Percentiles rank a stretch among this genome's conserved stretches.
These are phyloP conservation scores for Salvia hispanica DNA, from an alignment of 257 asterid species.

Conservation along the genomic window DNA sequence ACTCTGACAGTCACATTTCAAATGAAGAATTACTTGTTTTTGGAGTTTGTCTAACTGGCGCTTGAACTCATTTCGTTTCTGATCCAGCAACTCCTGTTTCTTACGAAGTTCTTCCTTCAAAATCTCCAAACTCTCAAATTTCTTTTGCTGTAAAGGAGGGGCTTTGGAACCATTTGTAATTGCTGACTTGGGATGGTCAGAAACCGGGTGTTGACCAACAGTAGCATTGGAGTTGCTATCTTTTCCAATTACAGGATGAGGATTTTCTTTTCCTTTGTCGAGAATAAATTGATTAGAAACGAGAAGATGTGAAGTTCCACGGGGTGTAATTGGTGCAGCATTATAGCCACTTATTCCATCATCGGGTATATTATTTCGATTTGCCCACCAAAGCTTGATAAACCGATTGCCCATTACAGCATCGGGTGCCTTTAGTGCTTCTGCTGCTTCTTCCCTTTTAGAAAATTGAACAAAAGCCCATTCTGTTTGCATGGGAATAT, in stretches of 20 bases:
- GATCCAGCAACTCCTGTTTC: conserved; percentile 97
- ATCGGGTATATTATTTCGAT: conserved; percentile 79
- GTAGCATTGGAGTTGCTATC: conserved; percentile 37
- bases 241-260: conserved; percentile 46
- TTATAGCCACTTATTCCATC: conserved; percentile 48
- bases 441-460: conserved; percentile 90
- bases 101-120: conserved; percentile 91
- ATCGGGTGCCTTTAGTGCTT: conserved; percentile 91
- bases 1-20: conserved; percentile 17
- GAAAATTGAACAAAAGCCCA: conserved; percentile 92
- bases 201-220: conserved; percentile 40
- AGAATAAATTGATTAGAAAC: conserved; percentile 42
- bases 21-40: conserved; percentile 67
- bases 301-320: conserved; percentile 35
- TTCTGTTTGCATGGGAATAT: conserved; percentile 69
- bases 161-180: conserved; percentile 55
- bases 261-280: conserved; percentile 57
- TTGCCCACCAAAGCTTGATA: conserved; percentile 97
- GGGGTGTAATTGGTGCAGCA: conserved; percentile 37
- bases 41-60: conserved; percentile 72
- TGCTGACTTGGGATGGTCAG: conserved; percentile 50
- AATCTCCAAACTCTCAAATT: conserved; percentile 76
- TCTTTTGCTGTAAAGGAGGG: conserved; percentile 69
- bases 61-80: conserved; percentile 80
- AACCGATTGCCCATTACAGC: conserved; percentile 99